Evolutionary conservation across 139 green algal species (phyloP), one percentile per base, ranked within the genome.

Genomic region (Spirogloea muscicola): DNA sequence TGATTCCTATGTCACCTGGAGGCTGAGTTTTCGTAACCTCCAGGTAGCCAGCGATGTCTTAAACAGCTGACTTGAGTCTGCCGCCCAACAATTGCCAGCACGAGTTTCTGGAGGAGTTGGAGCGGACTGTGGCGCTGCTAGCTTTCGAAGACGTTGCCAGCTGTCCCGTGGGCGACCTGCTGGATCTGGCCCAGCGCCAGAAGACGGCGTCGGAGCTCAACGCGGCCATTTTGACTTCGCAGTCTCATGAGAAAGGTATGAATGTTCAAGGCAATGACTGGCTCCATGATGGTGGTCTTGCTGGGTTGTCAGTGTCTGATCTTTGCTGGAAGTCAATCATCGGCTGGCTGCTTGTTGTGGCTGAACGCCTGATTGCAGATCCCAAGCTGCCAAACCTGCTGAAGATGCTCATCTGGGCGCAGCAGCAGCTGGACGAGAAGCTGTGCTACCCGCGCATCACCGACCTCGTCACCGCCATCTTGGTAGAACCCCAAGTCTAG

Each of bases 141-240:
- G 90, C 94, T 4, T 98, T 98, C 81, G 83, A 95, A 44, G 89
- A 97, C 41, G 51, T 84, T 18, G 72, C 49, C 36, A 55, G 46
- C 40, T 88, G 79, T 62, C 94, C 94, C 0, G 52, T 98, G 66
- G 90, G 80, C 0, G 87, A 95, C 60, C 85, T 98, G 13, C 86
- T 98, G 88, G 87, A 93, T 34, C 51, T 88, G 5, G 74, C 84
- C 13, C 93, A 98, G 84, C 87, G 93, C 5, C 89, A 96, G 66
- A 93, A 93, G 80, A 96, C 92, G 1, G 93, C 94, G 29, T 89
- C 85, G 65, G 91, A 97, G 76, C 85, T 98, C 3, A 98, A 98
- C 67, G 88, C 89, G 0, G 94, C 92, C n/a, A 96, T 98, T 49
- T 86, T 98, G 49, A 76, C 58, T 39, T 88, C 69, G 62, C 85